Conservation (phyloP, 352 stramenopile genomes). For the Elongisporangium anandrum region DNA sequence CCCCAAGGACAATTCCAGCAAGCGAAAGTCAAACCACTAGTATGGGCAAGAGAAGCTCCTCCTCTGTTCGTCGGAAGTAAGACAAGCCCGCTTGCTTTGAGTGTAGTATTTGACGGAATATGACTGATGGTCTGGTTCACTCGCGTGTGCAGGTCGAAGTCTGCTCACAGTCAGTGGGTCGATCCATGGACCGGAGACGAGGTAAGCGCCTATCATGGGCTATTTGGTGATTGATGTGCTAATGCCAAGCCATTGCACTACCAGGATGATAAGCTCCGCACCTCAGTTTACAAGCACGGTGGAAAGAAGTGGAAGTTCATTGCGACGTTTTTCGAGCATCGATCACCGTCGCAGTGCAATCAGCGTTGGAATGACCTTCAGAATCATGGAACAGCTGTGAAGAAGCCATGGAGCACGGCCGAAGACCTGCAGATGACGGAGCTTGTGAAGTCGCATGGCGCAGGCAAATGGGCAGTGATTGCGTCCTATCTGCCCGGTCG, state of each 20-base stretch:
- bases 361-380: conserved; percentile 71
- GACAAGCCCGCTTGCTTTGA: background rate
- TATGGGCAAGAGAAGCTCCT: background rate
- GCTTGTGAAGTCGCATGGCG: conserved; percentile 47
- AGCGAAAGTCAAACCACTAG: background rate
- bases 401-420: conserved; percentile 54
- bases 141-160: background rate
- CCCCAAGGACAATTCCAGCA: background rate
- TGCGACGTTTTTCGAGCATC: conserved; percentile 38
- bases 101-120: background rate
- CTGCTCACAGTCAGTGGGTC: background rate
- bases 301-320: conserved; percentile 82
- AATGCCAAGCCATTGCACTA: background rate
- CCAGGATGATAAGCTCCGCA: conserved; percentile 66
- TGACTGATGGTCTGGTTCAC: background rate
- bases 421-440: conserved; percentile 67
- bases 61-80: background rate
- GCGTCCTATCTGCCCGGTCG: conserved; percentile 75
- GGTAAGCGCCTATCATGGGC: background rate
- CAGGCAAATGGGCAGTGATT: conserved; percentile 80
- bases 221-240: background rate
- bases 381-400: conserved; percentile 49
- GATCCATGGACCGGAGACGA: background rate
- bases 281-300: conserved; percentile 63
- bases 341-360: conserved; percentile 51